A percentile compares a stretch with the other conserved stretches of the same genome.
Evolutionary conservation across 495 filamentous ascomycete genomes (phyloP).

Genomic region (Penicillium manginii): DNA sequence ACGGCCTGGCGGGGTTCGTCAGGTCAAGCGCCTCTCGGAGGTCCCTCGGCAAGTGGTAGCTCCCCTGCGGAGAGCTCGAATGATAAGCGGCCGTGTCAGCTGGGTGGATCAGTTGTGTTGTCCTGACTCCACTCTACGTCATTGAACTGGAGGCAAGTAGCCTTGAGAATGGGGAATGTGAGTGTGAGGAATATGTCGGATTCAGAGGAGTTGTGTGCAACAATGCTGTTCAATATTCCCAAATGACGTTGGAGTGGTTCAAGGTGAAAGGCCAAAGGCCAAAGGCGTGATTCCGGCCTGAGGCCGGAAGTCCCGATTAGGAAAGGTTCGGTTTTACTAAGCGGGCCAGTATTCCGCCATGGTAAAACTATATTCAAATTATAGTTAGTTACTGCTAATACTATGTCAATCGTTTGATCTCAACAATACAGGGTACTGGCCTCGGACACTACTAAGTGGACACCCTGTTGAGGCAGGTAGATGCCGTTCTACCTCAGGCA

Average conservation of each 20-base stretch:
- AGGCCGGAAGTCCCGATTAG: neutral
- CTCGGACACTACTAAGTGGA: too few species aligned
- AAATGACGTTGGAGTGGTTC: neutral
- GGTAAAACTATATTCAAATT: too few species aligned
- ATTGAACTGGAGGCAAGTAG: constrained; percentile 13
- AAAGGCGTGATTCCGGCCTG: neutral
- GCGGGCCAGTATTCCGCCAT: neutral
- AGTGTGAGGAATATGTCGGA: neutral
- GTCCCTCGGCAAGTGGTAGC: constrained; percentile 10
- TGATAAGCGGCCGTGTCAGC: constrained; percentile 25
- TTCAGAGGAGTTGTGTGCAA: neutral
- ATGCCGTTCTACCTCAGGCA: too few species aligned
- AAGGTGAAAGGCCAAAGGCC: too few species aligned
- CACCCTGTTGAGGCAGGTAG: too few species aligned
- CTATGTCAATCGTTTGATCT: too few species aligned
- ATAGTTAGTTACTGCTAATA: too few species aligned
- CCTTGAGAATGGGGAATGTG: constrained; percentile 3
- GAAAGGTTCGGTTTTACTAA: neutral
- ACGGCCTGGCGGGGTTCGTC: neutral
- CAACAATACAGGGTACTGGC: too few species aligned
- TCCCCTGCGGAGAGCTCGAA: constrained; percentile 4
- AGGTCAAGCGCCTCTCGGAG: constrained; percentile 7
- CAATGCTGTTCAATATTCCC: neutral
- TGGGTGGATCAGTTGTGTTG: constrained; percentile 33
- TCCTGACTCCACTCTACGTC: constrained; percentile 24